Percentiles rank a stretch among this genome's conserved stretches.
These are phyloP conservation scores for Sutorius australiensis DNA, from an alignment of 768 basidiomycete species.

Conservation along the genomic window DNA sequence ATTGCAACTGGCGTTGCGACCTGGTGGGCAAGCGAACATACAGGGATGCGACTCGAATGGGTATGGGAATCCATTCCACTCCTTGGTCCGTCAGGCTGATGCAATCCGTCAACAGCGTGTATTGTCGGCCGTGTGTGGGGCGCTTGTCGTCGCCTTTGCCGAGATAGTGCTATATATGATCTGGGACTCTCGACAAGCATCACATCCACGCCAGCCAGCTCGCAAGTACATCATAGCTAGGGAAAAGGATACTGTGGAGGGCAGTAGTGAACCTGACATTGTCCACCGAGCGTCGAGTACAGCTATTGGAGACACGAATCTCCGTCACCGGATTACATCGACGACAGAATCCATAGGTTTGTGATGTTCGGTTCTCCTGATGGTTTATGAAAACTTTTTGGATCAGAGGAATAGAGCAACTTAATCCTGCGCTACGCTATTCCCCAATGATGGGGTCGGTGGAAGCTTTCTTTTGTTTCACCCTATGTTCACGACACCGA, in stretches of 20 bases:
- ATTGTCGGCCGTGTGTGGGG: conserved; percentile 56
- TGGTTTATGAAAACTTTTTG: background rate
- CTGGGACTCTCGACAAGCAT: conserved; percentile 54
- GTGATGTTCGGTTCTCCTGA: background rate
- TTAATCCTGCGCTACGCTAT: background rate
- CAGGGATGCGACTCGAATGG: conserved; percentile 72
- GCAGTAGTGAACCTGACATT: conserved; percentile 1
- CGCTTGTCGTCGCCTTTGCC: conserved; percentile 64
- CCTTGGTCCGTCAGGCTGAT: conserved; percentile 4
- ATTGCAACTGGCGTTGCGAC: conserved; percentile 60
- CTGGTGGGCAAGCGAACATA: conserved; percentile 68
- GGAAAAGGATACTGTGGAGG: conserved; percentile 8
- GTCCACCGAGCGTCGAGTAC: conserved; percentile 20
- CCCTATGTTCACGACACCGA: background rate
- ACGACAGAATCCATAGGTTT: background rate
- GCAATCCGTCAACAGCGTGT: conserved; percentile 41
- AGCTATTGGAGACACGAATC: conserved; percentile 8
- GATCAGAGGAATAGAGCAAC: background rate
- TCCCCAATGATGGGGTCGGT: background rate
- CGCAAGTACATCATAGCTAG: conserved; percentile 1
- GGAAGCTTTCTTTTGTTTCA: background rate
- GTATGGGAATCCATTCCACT: conserved; percentile 39
- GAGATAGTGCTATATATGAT: conserved; percentile 71
- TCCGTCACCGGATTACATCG: conserved; percentile 21
- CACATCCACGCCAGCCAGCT: conserved; percentile 3